Evolutionary conservation across 2,329 filamentous ascomycete species (phyloP).

Genomic region (Alternaria triticimaculans): DNA sequence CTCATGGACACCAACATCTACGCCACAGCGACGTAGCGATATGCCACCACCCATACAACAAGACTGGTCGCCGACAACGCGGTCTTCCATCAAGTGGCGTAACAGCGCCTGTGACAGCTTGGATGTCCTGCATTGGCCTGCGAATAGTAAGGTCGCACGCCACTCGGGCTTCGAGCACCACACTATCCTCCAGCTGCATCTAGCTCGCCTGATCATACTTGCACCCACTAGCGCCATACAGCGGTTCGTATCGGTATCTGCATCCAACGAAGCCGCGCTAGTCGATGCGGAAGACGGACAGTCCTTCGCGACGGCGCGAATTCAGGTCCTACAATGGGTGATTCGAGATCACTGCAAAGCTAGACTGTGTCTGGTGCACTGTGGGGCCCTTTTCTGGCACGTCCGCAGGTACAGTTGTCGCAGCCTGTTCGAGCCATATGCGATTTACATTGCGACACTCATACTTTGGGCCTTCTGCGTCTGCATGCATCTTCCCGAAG

Average conservation of each 20-base stretch:
- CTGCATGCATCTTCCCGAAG: conserved; percentile 16
- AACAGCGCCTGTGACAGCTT: conserved; percentile 57
- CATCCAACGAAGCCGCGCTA: conserved; percentile 7
- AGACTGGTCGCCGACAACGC: conserved; percentile 57
- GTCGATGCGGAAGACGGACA: background rate
- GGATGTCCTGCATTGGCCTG: conserved; percentile 65
- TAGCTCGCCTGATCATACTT: conserved; percentile 61
- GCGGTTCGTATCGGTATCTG: conserved; percentile 46
- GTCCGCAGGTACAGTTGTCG: conserved; percentile 56
- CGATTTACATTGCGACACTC: conserved; percentile 55
- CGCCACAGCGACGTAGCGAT: conserved; percentile 18
- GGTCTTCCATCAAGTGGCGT: conserved; percentile 57
- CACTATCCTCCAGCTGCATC: conserved; percentile 63
- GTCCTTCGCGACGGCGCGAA: conserved; percentile 2
- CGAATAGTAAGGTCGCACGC: conserved; percentile 59
- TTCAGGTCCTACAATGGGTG: conserved; percentile 57
- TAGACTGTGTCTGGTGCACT: conserved; percentile 63
- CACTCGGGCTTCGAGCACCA: conserved; percentile 61
- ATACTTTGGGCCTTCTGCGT: conserved; percentile 57
- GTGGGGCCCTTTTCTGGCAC: conserved; percentile 61
- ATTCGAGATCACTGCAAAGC: conserved; percentile 62
- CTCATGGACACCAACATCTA: conserved; percentile 38
- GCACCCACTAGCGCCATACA: conserved; percentile 58
- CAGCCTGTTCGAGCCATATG: conserved; percentile 57
- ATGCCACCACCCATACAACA: background rate